Evolutionary conservation across 345 rosid species (phyloP).

Genomic region (Eucalyptus camaldulensis): DNA sequence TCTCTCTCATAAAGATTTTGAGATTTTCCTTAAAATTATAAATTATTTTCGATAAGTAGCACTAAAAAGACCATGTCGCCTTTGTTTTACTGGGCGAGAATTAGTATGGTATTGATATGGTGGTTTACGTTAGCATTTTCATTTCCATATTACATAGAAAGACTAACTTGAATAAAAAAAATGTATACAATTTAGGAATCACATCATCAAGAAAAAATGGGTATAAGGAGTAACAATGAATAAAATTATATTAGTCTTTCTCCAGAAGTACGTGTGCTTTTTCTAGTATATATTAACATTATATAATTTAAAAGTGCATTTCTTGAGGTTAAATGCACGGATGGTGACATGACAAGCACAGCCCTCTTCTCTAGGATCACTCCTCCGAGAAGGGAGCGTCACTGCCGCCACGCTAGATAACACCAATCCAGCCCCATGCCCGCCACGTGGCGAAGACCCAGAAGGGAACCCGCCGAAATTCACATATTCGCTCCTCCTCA

Average conservation of each 20-base stretch:
- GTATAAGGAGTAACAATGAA: too few relatives aligned
- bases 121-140: background rate
- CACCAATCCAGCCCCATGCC: background rate
- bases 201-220: background rate
- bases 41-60: background rate
- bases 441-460: background rate
- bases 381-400: background rate
- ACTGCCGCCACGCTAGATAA: background rate
- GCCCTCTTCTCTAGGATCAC: background rate
- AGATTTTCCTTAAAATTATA: background rate
- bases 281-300: background rate
- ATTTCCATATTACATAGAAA: background rate
- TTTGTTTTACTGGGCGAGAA: background rate
- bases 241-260: too few relatives aligned
- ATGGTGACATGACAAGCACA: background rate
- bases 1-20: background rate
- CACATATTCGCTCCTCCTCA: background rate
- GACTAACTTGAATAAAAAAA: background rate
- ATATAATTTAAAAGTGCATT: background rate
- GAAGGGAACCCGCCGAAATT: background rate
- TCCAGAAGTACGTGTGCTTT: background rate
- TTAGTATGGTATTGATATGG: too few relatives aligned
- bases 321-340: background rate
- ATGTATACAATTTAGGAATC: background rate
- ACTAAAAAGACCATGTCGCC: background rate